phyloP scores from a whole-genome alignment of 2,329 filamentous ascomycete species.

The Botrytis pseudocinerea region DNA sequence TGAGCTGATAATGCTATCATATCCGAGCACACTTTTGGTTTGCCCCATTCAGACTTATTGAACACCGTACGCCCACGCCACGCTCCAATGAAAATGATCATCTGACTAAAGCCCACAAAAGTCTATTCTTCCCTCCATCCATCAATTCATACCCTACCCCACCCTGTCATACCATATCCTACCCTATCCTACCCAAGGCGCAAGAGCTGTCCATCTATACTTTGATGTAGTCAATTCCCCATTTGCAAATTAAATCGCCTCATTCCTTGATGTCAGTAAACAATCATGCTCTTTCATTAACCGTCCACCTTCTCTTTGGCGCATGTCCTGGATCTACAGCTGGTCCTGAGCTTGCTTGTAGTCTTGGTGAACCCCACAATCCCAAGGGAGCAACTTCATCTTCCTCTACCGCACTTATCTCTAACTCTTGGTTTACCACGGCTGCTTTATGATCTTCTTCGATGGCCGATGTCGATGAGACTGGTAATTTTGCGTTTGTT shows the following conservation, averaged over 20 bases:
- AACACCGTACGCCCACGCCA: conserved; percentile 8
- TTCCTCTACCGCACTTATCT: conserved; percentile 24
- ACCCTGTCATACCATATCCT: background rate
- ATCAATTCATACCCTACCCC: background rate
- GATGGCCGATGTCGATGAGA: background rate
- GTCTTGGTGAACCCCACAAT: conserved; percentile 48
- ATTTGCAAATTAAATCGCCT: background rate
- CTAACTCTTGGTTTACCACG: background rate
- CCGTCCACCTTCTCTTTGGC: conserved; percentile 55
- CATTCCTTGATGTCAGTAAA: background rate
- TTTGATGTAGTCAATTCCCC: too few species aligned
- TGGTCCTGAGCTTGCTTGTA: conserved; percentile 32
- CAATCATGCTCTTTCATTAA: conserved; percentile 45
- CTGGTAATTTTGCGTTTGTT: background rate
- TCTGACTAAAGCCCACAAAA: background rate
- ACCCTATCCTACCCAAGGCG: background rate
- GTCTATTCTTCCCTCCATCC: conserved; percentile 2
- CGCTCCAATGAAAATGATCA: conserved; percentile 11
- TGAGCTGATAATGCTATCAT: background rate
- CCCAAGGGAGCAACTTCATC: conserved; percentile 43
- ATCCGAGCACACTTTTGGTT: background rate
- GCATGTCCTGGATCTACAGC: conserved; percentile 49
- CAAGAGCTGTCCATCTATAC: background rate
- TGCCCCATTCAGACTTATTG: background rate
- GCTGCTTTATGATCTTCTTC: conserved; percentile 16